These are phyloP conservation scores for Misopates orontium DNA, from an alignment of 257 asterid species.

Conservation along the genomic window DNA sequence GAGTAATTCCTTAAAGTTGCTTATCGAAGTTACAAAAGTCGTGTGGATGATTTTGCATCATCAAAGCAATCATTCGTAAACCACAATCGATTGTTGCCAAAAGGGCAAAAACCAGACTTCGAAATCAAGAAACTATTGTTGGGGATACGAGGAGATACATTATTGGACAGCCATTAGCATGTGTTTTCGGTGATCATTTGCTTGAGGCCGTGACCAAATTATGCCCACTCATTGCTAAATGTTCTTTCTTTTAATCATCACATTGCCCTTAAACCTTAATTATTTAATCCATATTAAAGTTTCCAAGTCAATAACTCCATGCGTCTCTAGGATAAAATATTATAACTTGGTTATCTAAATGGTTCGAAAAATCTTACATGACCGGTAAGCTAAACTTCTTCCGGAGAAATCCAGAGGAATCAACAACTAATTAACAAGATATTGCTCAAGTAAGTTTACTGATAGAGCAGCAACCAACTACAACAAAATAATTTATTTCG, in stretches of 20 bases:
- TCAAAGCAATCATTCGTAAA: conserved; percentile 9
- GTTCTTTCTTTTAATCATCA: conserved; percentile 15
- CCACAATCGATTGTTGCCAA: conserved; percentile 23
- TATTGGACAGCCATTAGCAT: conserved; percentile 34
- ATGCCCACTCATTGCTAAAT: conserved; percentile 42
- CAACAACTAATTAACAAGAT: background rate
- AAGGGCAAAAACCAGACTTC: conserved; percentile 21
- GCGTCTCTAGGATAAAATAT: conserved; percentile 18
- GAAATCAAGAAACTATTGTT: conserved; percentile 44
- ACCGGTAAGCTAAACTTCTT: conserved; percentile 26
- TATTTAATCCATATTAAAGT: background rate
- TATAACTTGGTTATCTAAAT: conserved; percentile 2
- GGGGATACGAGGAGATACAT: conserved; percentile 30
- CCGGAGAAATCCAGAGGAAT: conserved; percentile 3
- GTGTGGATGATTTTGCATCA: background rate
- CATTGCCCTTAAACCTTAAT: conserved; percentile 9
- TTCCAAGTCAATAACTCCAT: conserved; percentile 29
- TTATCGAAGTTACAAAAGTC: background rate
- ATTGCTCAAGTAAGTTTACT: background rate
- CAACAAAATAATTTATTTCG: background rate
- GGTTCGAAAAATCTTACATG: conserved; percentile 22
- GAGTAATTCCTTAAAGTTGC: background rate
- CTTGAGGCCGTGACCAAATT: conserved; percentile 41
- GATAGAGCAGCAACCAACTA: background rate
- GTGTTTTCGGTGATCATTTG: conserved; percentile 32